These are phyloP conservation scores for Ambrosiella cleistominuta DNA, from an alignment of 2,329 filamentous ascomycete genomes.

Conservation along the genomic window DNA sequence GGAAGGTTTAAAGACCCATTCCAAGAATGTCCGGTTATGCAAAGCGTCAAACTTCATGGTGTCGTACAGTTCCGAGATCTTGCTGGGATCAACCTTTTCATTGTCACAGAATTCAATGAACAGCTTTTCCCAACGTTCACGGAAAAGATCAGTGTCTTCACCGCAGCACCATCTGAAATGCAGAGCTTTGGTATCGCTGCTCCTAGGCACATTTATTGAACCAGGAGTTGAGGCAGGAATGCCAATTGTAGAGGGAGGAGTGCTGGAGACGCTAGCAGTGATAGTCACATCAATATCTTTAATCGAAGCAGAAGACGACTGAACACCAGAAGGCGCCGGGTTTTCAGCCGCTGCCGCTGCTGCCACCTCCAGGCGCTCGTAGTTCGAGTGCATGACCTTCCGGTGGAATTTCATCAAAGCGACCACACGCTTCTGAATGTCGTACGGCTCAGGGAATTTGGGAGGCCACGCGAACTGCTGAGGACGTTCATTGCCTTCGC, in stretches of 20 bases:
- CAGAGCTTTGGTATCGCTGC: conserved; percentile 7
- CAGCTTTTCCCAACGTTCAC: conserved; percentile 94
- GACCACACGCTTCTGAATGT: conserved; percentile 81
- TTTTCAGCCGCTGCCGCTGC: conserved; percentile 2
- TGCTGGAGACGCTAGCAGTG: conserved; percentile 27
- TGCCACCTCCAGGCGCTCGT: conserved; percentile 51
- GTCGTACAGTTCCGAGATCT: conserved; percentile 95
- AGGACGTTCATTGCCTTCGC: conserved; percentile 83
- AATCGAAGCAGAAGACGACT: not conserved
- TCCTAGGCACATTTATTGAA: conserved; percentile 1
- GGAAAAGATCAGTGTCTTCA: conserved; percentile 86
- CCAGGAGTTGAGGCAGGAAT: not conserved
- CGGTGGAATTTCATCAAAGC: conserved; percentile 97
- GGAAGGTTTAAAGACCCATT: conserved; percentile 91
- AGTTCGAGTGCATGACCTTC: conserved; percentile 88
- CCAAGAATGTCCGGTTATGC: conserved; percentile 88
- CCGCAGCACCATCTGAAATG: conserved; percentile 71
- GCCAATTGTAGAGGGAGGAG: conserved; percentile 3
- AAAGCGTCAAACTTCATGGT: conserved; percentile 99
- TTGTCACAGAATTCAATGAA: conserved; percentile 93
- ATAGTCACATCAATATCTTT: conserved; percentile 14
- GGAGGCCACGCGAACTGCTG: conserved; percentile 97
- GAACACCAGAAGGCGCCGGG: not conserved
- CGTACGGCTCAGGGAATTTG: conserved; percentile 82
- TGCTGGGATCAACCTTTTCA: conserved; percentile 96